These are phyloP conservation scores for Solanum ossicruentum DNA, from an alignment of 257 asterid species.

Conservation along the genomic window DNA sequence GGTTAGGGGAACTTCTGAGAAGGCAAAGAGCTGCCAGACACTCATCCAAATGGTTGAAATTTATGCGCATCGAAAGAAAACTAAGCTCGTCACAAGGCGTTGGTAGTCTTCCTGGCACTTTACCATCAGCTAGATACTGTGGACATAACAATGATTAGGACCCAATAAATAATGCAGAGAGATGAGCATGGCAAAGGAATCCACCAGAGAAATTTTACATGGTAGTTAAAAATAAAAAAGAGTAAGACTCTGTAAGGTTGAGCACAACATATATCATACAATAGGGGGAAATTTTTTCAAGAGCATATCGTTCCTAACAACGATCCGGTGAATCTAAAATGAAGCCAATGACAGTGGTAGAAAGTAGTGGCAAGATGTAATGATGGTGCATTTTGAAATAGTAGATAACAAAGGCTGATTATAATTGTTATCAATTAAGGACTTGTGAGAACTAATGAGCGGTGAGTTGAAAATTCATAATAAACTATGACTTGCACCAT, in stretches of 20 bases:
- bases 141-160: not conserved
- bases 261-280: not conserved
- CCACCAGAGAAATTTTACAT: not conserved
- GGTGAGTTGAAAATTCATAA: not conserved
- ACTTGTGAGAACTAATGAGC: not conserved
- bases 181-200: not conserved
- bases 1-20: conserved; percentile 82
- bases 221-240: not conserved
- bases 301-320: not conserved
- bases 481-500: not conserved
- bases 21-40: conserved; percentile 73
- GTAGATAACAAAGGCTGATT: not conserved
- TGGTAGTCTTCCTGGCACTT: conserved; percentile 61
- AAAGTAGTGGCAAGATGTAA: not conserved
- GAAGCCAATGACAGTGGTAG: not conserved
- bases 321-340: not conserved
- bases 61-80: conserved; percentile 67
- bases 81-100: conserved; percentile 60
- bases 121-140: conserved; percentile 85
- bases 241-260: not conserved
- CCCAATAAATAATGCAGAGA: not conserved
- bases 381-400: not conserved
- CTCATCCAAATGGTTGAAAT: conserved; percentile 60
- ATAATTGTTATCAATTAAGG: not conserved
- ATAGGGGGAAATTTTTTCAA: not conserved